These are phyloP conservation scores for Coemansia sp. DNA, from an alignment of 192 early-diverging fungal species.

Conservation along the genomic window DNA sequence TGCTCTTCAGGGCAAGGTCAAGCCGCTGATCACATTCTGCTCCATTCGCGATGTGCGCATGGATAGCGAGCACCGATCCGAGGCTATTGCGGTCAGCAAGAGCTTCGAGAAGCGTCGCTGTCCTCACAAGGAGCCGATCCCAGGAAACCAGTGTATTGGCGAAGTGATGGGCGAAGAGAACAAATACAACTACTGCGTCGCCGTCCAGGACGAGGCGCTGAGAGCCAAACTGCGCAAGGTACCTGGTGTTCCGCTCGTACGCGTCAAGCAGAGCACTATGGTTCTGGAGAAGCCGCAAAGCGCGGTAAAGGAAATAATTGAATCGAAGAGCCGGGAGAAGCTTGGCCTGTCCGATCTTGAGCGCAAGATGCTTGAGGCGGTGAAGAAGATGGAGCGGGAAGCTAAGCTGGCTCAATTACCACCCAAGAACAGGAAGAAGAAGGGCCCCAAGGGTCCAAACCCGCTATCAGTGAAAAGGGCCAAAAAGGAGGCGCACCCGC, in stretches of 20 bases:
- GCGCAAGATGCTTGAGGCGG: constrained; percentile 58
- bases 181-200: constrained; percentile 84
- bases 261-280: constrained; percentile 75
- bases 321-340: constrained; percentile 53
- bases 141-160: constrained; percentile 67
- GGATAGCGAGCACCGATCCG: constrained; percentile 63
- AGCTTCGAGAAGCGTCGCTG: constrained; percentile 82
- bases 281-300: constrained; percentile 79
- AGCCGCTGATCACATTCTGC: constrained; percentile 75
- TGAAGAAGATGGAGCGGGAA: constrained; percentile 46
- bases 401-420: constrained; percentile 13
- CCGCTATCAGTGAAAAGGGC: constrained; percentile 85
- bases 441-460: constrained; percentile 82
- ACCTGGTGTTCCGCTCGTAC: constrained; percentile 85
- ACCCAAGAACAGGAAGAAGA: constrained; percentile 58
- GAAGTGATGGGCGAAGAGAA: constrained; percentile 78
- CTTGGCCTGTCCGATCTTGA: constrained; percentile 57
- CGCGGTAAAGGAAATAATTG: constrained; percentile 50
- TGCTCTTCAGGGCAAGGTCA: constrained; percentile 66
- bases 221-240: constrained; percentile 65
- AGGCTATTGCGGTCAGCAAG: constrained; percentile 63
- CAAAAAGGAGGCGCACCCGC: constrained; percentile 13
- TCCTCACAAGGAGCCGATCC: constrained; percentile 65
- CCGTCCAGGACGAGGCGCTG: constrained; percentile 74
- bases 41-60: constrained; percentile 70